Evolutionary conservation across 768 basidiomycete genomes (phyloP).

Genomic region (Saitozyma podzolica): DNA sequence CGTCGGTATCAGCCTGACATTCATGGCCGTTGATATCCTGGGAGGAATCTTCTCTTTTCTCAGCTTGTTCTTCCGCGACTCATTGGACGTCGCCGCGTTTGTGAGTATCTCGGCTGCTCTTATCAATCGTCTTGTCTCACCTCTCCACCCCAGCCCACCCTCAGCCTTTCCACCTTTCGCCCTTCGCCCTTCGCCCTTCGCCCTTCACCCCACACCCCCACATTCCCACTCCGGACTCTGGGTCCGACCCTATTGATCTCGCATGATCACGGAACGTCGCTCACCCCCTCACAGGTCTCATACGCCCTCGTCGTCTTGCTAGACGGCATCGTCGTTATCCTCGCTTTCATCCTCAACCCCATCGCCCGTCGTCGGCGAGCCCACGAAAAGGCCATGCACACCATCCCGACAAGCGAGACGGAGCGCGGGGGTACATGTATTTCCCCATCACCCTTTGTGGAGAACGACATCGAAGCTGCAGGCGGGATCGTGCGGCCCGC

Average conservation of each 20-base stretch:
- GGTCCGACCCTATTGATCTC: too few species aligned
- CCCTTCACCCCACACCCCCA: background rate
- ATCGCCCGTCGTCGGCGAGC: slow-evolving; percentile 39
- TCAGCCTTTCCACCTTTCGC: background rate
- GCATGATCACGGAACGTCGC: background rate
- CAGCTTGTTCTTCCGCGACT: slow-evolving; percentile 66
- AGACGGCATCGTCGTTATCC: slow-evolving; percentile 64
- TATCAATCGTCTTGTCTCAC: background rate
- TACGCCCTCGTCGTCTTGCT: slow-evolving; percentile 67
- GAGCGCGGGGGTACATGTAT: too few species aligned
- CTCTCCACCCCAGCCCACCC: background rate
- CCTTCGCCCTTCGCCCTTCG: too few species aligned
- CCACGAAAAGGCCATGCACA: slow-evolving; percentile 7
- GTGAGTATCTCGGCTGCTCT: slow-evolving; percentile 44
- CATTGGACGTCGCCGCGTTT: slow-evolving; percentile 66
- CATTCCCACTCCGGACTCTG: too few species aligned
- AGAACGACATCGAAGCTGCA: too few species aligned
- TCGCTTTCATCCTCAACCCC: slow-evolving; percentile 69
- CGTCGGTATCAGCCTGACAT: slow-evolving; percentile 66
- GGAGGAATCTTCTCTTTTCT: slow-evolving; percentile 72
- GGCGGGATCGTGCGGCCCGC: too few species aligned
- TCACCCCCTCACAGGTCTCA: slow-evolving; percentile 36
- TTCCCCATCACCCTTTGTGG: too few species aligned
- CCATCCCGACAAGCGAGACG: background rate
- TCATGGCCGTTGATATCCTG: slow-evolving; percentile 69